phyloP scores from a whole-genome alignment of 2,329 filamentous ascomycete species.

The Tolypocladium capitatum region DNA sequence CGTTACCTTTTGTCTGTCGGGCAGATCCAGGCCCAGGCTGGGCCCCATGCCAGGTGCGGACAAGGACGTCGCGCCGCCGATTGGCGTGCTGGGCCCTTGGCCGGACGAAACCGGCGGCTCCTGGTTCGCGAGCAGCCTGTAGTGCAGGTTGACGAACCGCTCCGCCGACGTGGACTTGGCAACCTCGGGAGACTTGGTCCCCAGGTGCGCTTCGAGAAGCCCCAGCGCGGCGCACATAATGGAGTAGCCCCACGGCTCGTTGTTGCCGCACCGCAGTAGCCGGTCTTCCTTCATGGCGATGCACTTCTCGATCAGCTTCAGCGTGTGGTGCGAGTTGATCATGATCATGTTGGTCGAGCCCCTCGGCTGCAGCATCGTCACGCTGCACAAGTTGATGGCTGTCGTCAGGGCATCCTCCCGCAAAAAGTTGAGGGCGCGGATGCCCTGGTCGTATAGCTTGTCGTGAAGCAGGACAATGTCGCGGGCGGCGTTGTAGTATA shows the following conservation, averaged over 20 bases:
- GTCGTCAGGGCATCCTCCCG: conserved; percentile 47
- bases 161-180: conserved; percentile 47
- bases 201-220: conserved; percentile 45
- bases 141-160: conserved; percentile 45
- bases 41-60: conserved; percentile 12
- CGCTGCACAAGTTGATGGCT: conserved; percentile 47
- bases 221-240: conserved; percentile 50
- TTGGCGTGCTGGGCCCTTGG: conserved; percentile 10
- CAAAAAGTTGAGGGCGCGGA: conserved; percentile 45
- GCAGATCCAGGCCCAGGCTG: conserved; percentile 18
- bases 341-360: conserved; percentile 49
- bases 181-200: conserved; percentile 39
- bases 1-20: conserved; percentile 25
- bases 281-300: conserved; percentile 48
- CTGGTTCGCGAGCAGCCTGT: conserved; percentile 41
- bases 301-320: conserved; percentile 48
- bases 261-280: conserved; percentile 47
- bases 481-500: conserved; percentile 49
- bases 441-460: conserved; percentile 43
- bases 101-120: conserved; percentile 27
- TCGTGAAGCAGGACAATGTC: conserved; percentile 50
- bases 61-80: conserved; percentile 9
- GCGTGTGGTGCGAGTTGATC: conserved; percentile 46
- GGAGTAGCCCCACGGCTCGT: conserved; percentile 51
- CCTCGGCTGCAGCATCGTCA: conserved; percentile 46